phyloP scores from a whole-genome alignment of 2,329 filamentous ascomycete genomes.

The Neoarthrinium moseri region DNA sequence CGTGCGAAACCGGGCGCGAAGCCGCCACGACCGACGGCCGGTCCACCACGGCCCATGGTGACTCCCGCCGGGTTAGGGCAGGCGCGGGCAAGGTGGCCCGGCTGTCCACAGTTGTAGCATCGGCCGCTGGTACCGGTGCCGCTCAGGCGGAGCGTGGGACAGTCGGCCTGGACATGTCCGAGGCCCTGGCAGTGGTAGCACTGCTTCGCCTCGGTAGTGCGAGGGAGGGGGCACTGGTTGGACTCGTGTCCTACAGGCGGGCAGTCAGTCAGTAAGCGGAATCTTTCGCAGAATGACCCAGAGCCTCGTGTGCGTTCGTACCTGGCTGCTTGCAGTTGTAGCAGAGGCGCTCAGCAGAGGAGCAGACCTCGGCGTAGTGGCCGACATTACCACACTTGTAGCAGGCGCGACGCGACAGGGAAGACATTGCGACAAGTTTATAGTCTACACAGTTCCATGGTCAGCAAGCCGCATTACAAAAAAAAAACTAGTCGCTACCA shows the following conservation, averaged over 20 bases:
- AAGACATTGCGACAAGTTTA: slow-evolving; percentile 61
- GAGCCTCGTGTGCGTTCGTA: slow-evolving; percentile 26
- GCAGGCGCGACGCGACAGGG: slow-evolving; percentile 78
- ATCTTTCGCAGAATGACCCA: background rate
- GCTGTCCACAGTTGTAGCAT: slow-evolving; percentile 95
- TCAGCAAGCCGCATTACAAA: slow-evolving; percentile 35
- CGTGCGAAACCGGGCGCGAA: slow-evolving; percentile 65
- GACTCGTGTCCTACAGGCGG: slow-evolving; percentile 77
- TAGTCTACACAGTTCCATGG: slow-evolving; percentile 27
- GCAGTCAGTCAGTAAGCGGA: background rate
- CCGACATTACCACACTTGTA: slow-evolving; percentile 83
- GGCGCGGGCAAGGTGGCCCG: slow-evolving; percentile 88
- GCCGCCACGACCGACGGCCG: slow-evolving; percentile 68
- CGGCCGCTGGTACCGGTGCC: slow-evolving; percentile 78
- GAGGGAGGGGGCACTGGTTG: slow-evolving; percentile 92
- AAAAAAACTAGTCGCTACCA: slow-evolving; percentile 24
- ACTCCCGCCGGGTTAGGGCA: slow-evolving; percentile 73
- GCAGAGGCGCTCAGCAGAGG: slow-evolving; percentile 95
- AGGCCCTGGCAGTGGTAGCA: slow-evolving; percentile 99
- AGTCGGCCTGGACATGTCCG: slow-evolving; percentile 97
- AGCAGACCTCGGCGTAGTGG: slow-evolving; percentile 88
- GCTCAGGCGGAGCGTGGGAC: slow-evolving; percentile 90
- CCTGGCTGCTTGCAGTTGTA: slow-evolving; percentile 98
- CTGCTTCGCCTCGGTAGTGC: slow-evolving; percentile 98
- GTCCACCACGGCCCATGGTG: slow-evolving; percentile 63